Evolutionary conservation across 179 eudicot genomes (phyloP).

Genomic region (Corrigiola litoralis): DNA sequence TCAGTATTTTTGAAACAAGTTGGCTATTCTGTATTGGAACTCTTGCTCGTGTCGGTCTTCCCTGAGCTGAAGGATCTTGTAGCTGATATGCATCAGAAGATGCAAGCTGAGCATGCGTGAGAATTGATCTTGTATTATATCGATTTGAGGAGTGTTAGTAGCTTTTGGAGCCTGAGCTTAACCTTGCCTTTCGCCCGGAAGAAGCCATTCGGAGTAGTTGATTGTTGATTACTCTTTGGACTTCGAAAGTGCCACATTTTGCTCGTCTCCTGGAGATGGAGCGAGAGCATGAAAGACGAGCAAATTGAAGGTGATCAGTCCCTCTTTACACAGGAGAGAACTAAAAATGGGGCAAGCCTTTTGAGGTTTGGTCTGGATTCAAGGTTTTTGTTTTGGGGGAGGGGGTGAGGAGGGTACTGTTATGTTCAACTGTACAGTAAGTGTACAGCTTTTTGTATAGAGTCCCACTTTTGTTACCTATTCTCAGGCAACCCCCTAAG

Average conservation of each 20-base stretch:
- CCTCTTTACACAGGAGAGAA: not conserved
- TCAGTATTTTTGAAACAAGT: constrained; percentile 85
- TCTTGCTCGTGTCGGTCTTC: constrained; percentile 65
- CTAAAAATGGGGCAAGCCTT: not conserved
- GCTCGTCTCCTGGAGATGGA: not conserved
- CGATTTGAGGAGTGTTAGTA: not conserved
- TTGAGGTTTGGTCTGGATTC: not conserved
- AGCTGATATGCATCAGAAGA: constrained; percentile 60
- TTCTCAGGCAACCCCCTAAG: constrained; percentile 3
- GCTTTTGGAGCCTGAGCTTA: constrained; percentile 6
- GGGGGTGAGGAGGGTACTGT: not conserved
- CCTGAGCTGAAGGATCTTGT: constrained; percentile 83
- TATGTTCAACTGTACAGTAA: constrained; percentile 8
- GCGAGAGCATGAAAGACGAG: not conserved
- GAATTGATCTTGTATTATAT: not conserved
- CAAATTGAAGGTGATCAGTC: not conserved
- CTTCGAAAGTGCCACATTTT: not conserved
- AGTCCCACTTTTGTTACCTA: constrained; percentile 11
- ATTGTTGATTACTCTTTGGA: not conserved
- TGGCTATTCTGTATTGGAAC: constrained; percentile 68
- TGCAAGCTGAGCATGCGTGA: constrained; percentile 23
- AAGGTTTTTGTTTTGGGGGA: not conserved
- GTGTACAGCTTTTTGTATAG: constrained; percentile 29
- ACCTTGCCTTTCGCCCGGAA: not conserved
- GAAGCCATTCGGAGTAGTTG: not conserved